phyloP scores from a whole-genome alignment of 768 basidiomycete genomes.

The Cystobasidium onofrii region DNA sequence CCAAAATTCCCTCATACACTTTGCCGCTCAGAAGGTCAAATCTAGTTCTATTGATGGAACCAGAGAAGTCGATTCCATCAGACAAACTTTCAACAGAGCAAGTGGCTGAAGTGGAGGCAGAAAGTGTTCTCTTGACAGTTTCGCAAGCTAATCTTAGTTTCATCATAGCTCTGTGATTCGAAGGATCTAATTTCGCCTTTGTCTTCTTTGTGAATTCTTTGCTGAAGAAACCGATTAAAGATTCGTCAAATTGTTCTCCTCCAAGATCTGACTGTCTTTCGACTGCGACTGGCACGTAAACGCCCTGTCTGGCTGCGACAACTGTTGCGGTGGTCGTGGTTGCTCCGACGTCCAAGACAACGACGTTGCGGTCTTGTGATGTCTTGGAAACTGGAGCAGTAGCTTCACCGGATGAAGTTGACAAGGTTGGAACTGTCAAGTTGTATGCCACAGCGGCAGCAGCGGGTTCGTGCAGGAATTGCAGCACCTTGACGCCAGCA shows the following conservation, averaged over 20 bases:
- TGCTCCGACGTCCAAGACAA: constrained; percentile 71
- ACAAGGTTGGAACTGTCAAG: constrained; percentile 36
- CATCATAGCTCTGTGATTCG: constrained; percentile 78
- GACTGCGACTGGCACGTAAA: constrained; percentile 61
- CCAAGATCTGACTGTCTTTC: constrained; percentile 50
- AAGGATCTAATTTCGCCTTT: constrained; percentile 59
- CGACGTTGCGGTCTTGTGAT: constrained; percentile 60
- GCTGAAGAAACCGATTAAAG: constrained; percentile 80
- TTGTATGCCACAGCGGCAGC: constrained; percentile 56
- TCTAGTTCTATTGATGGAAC: constrained; percentile 52
- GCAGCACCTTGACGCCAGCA: constrained; percentile 65
- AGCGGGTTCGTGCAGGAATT: constrained; percentile 77
- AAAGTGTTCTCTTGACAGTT: constrained; percentile 85
- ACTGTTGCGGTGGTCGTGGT: constrained; percentile 64
- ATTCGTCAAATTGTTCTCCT: constrained; percentile 67
- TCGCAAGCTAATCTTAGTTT: constrained; percentile 87
- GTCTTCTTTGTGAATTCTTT: constrained; percentile 97
- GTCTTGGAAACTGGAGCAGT: constrained; percentile 43
- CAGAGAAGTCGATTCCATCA: constrained; percentile 83
- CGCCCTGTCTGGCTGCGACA: constrained; percentile 60
- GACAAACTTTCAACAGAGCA: constrained; percentile 90
- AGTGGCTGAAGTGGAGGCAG: constrained; percentile 75
- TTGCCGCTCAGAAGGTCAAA: constrained; percentile 48
- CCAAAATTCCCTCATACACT: constrained; percentile 41
- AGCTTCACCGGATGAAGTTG: constrained; percentile 36